A percentile compares a stretch with the other conserved stretches of the same genome.
Evolutionary conservation across 805 yeast genomes (phyloP).

Genomic region (Saccharomycopsis capsularis): DNA sequence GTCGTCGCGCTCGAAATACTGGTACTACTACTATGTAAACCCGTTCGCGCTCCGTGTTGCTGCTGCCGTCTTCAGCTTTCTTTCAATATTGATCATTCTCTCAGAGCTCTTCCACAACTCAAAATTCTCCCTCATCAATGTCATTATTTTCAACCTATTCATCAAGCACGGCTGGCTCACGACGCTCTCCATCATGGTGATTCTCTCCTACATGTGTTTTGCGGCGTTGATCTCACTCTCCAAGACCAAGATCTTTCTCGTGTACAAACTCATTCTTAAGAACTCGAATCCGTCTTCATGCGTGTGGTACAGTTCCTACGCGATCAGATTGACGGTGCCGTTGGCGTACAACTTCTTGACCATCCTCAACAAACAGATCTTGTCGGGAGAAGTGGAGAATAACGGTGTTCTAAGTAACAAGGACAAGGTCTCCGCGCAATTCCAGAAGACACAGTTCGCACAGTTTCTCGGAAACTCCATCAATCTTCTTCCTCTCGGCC

Average conservation of each 20-base stretch:
- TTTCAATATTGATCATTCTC: slow-evolving; percentile 54
- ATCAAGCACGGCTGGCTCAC: slow-evolving; percentile 33
- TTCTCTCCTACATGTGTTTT: slow-evolving; percentile 62
- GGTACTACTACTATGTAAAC: slow-evolving; percentile 35
- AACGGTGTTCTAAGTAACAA: slow-evolving; percentile 16
- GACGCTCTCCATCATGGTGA: slow-evolving; percentile 34
- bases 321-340: slow-evolving; percentile 77
- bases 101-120: slow-evolving; percentile 74
- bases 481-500: slow-evolving; percentile 67
- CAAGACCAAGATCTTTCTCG: slow-evolving; percentile 60
- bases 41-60: slow-evolving; percentile 41
- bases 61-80: slow-evolving; percentile 35
- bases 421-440: neutral
- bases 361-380: slow-evolving; percentile 34
- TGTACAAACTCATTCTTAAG: slow-evolving; percentile 66
- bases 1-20: slow-evolving; percentile 38
- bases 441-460: slow-evolving; percentile 46
- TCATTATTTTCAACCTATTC: slow-evolving; percentile 33
- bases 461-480: slow-evolving; percentile 69
- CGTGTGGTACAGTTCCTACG: slow-evolving; percentile 71
- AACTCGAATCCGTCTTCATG: slow-evolving; percentile 70
- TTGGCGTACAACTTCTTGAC: slow-evolving; percentile 73
- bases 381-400: neutral
- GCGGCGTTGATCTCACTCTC: slow-evolving; percentile 61
- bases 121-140: slow-evolving; percentile 51